Conservation (phyloP, 2,329 filamentous ascomycete genomes). For the Hypoxylon sp. region DNA sequence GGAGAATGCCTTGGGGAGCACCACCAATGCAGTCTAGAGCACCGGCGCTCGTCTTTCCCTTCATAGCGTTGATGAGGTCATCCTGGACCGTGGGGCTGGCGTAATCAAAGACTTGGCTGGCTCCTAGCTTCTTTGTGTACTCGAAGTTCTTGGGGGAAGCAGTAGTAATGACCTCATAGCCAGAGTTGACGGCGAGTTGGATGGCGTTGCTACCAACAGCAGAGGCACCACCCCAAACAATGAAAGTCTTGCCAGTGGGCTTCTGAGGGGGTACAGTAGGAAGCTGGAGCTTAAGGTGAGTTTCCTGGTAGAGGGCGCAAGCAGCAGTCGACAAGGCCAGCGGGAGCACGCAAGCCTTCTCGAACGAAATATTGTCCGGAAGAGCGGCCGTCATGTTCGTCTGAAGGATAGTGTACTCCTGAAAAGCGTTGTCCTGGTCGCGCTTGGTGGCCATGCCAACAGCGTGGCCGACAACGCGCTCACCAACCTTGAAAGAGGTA, state of each 20-base stretch:
- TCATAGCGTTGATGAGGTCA: constrained; percentile 48
- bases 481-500: constrained; percentile 49
- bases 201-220: constrained; percentile 58
- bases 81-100: constrained; percentile 44
- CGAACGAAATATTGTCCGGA: constrained; percentile 49
- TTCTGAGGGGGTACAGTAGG: constrained; percentile 43
- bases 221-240: constrained; percentile 55
- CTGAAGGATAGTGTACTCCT: constrained; percentile 48
- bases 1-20: constrained; percentile 41
- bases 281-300: constrained; percentile 42
- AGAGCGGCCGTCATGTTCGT: constrained; percentile 46
- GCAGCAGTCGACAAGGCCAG: constrained; percentile 50
- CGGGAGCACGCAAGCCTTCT: constrained; percentile 50
- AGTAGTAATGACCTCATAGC: constrained; percentile 57
- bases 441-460: constrained; percentile 41
- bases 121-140: constrained; percentile 44
- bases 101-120: constrained; percentile 46
- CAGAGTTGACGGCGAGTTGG: constrained; percentile 56
- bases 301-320: constrained; percentile 47
- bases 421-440: constrained; percentile 48
- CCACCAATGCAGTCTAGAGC: constrained; percentile 49
- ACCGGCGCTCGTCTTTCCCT: constrained; percentile 50
- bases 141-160: constrained; percentile 50
- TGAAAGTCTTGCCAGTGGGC: constrained; percentile 47
- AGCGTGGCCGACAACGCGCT: constrained; percentile 48